Evolutionary conservation across 208 protist genomes (phyloP).

Genomic region (Leishmania arabica): DNA sequence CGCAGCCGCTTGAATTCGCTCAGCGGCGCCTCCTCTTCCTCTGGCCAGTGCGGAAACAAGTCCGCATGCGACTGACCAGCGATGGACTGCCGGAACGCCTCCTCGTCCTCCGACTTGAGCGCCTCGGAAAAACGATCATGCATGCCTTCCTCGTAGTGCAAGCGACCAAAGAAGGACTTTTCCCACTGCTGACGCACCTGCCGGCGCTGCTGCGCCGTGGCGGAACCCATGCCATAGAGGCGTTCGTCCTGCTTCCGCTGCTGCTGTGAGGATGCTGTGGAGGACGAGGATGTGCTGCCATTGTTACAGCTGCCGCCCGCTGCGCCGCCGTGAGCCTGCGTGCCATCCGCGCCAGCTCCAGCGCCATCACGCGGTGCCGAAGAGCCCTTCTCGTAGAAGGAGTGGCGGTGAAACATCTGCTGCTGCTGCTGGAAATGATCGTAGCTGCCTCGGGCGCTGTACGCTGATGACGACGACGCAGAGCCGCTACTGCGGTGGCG

Average conservation of each 20-base stretch:
- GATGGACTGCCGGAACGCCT: constrained; percentile 15
- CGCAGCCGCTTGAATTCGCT: constrained; percentile 52
- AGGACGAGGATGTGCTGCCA: constrained; percentile 14
- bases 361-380: constrained; percentile 6
- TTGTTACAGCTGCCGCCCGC: not conserved
- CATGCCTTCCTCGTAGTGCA: constrained; percentile 87
- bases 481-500: constrained; percentile 2
- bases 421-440: constrained; percentile 45
- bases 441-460: constrained; percentile 14
- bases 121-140: constrained; percentile 66
- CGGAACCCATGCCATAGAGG: constrained; percentile 30
- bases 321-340: not conserved
- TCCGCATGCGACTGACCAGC: constrained; percentile 35
- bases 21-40: constrained; percentile 72
- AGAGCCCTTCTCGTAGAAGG: constrained; percentile 52
- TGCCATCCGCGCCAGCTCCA: not conserved
- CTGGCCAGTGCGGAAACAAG: constrained; percentile 68
- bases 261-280: constrained; percentile 1
- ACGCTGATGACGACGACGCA: not conserved
- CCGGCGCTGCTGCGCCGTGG: constrained; percentile 66
- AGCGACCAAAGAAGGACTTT: constrained; percentile 84
- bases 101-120: constrained; percentile 53
- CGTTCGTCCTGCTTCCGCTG: constrained; percentile 21
- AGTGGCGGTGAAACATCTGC: constrained; percentile 44
- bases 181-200: constrained; percentile 71